These are phyloP conservation scores for Microthyrium microscopicum DNA, from an alignment of 2,329 filamentous ascomycete genomes.

Conservation along the genomic window DNA sequence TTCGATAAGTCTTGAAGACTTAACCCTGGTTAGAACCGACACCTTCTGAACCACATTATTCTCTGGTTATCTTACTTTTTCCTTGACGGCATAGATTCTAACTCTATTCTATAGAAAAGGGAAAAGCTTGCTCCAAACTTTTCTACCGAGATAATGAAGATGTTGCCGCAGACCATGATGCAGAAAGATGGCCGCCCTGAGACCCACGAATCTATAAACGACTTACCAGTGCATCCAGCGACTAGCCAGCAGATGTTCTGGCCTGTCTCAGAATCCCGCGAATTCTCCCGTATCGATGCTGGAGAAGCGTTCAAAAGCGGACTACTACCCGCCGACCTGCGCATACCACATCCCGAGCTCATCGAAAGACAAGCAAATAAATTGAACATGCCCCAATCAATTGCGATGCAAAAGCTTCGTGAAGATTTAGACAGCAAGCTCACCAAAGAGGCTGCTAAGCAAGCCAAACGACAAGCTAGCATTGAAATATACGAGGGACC, in stretches of 20 bases:
- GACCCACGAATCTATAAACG: slow-evolving; percentile 46
- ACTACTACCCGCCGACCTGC: slow-evolving; percentile 43
- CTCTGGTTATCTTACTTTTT: slow-evolving; percentile 11
- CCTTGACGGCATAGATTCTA: slow-evolving; percentile 8
- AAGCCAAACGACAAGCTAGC: slow-evolving; percentile 26
- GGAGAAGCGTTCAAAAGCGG: slow-evolving; percentile 42
- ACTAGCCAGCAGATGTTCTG: slow-evolving; percentile 42
- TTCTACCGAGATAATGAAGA: slow-evolving; percentile 10
- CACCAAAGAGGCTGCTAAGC: slow-evolving; percentile 17
- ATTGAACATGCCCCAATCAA: neutral
- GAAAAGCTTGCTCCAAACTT: slow-evolving; percentile 6
- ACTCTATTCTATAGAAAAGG: slow-evolving; percentile 10
- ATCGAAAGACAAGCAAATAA: slow-evolving; percentile 28
- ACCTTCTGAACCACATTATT: slow-evolving; percentile 58
- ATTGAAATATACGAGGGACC: slow-evolving; percentile 28
- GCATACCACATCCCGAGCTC: slow-evolving; percentile 47
- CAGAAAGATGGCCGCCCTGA: slow-evolving; percentile 12
- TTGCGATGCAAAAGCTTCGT: slow-evolving; percentile 14
- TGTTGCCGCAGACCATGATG: neutral
- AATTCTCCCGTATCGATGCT: slow-evolving; percentile 49
- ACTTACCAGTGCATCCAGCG: slow-evolving; percentile 41
- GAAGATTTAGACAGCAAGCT: slow-evolving; percentile 6
- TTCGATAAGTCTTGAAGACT: slow-evolving; percentile 99
- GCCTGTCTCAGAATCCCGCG: slow-evolving; percentile 45
- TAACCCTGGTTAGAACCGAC: slow-evolving; percentile 60